Evolutionary conservation across 805 yeast genomes (phyloP).

Genomic region (Myxozyma kluyveri): DNA sequence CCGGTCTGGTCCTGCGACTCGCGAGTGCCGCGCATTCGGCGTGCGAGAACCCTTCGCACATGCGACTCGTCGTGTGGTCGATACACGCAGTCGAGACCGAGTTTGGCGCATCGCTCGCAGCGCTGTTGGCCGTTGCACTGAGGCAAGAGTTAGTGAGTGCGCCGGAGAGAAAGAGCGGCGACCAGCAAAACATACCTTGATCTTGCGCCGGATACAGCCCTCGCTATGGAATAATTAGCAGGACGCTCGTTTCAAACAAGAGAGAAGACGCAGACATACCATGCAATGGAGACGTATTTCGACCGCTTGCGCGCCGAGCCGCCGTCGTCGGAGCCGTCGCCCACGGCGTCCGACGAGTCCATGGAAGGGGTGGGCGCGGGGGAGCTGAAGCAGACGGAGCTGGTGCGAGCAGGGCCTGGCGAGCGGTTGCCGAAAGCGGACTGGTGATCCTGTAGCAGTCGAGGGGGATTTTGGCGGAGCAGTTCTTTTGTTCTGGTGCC

Average conservation of each 20-base stretch:
- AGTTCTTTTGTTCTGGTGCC: no score
- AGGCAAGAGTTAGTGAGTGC: neutral
- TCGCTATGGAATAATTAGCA: no score
- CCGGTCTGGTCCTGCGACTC: no score
- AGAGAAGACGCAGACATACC: slow-evolving; percentile 8
- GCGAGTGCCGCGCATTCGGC: neutral
- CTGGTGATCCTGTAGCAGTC: no score
- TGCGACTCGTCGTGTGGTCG: slow-evolving; percentile 3
- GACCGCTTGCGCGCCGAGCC: slow-evolving; percentile 8
- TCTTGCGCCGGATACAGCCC: slow-evolving; percentile 32
- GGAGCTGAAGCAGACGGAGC: no score
- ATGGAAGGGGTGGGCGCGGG: no score
- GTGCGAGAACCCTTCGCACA: neutral
- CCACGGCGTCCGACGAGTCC: no score
- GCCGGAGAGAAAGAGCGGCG: no score
- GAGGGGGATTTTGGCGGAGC: no score
- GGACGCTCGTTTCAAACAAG: no score
- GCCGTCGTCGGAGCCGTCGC: neutral
- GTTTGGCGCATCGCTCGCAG: slow-evolving; percentile 30
- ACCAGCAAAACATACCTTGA: slow-evolving; percentile 24
- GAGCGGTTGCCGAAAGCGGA: no score
- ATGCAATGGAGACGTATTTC: slow-evolving; percentile 27
- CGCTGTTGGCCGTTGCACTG: slow-evolving; percentile 32
- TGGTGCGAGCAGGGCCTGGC: no score
- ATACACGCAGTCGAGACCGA: slow-evolving; percentile 29